Percentiles rank a stretch among this genome's conserved stretches.
These are phyloP conservation scores for Penicillium sclerotiorum DNA, from an alignment of 2,329 filamentous ascomycete genomes.

Conservation along the genomic window DNA sequence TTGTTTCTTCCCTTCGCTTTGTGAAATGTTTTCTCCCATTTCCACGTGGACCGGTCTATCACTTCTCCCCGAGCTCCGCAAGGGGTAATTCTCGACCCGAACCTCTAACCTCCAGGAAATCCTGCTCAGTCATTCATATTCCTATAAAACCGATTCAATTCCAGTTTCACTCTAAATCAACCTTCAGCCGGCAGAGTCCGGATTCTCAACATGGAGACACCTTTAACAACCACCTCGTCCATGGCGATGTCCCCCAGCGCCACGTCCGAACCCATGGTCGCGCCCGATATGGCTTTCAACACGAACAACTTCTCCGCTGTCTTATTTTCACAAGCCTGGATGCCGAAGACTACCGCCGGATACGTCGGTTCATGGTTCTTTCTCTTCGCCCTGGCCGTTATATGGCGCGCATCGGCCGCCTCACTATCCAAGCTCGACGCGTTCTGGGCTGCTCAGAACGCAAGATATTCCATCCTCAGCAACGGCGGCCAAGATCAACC, in stretches of 20 bases:
- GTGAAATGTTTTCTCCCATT: background rate
- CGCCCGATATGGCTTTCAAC: slow-evolving; percentile 9
- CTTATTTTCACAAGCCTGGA: slow-evolving; percentile 7
- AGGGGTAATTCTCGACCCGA: background rate
- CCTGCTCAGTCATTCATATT: background rate
- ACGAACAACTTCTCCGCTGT: slow-evolving; percentile 7
- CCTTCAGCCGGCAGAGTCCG: background rate
- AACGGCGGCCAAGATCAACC: slow-evolving; percentile 10
- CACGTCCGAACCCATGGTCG: slow-evolving; percentile 1
- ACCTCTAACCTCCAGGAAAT: background rate
- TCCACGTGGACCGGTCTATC: background rate
- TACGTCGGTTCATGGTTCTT: slow-evolving; percentile 11
- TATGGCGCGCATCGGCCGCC: slow-evolving; percentile 3
- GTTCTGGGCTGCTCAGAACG: slow-evolving; percentile 8
- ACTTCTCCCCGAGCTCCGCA: background rate
- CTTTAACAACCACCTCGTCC: slow-evolving; percentile 1
- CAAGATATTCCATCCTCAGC: slow-evolving; percentile 7
- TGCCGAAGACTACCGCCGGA: slow-evolving; percentile 2
- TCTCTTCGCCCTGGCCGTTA: slow-evolving; percentile 8
- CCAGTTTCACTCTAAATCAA: background rate
- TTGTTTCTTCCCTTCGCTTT: too few relatives aligned
- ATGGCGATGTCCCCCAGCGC: slow-evolving; percentile 6
- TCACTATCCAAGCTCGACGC: slow-evolving; percentile 2
- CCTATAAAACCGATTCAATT: background rate
- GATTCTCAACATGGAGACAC: background rate